Percentiles rank a stretch among this genome's conserved stretches.
Conservation (phyloP, 768 basidiomycete genomes). For the Dioszegia hungarica region DNA sequence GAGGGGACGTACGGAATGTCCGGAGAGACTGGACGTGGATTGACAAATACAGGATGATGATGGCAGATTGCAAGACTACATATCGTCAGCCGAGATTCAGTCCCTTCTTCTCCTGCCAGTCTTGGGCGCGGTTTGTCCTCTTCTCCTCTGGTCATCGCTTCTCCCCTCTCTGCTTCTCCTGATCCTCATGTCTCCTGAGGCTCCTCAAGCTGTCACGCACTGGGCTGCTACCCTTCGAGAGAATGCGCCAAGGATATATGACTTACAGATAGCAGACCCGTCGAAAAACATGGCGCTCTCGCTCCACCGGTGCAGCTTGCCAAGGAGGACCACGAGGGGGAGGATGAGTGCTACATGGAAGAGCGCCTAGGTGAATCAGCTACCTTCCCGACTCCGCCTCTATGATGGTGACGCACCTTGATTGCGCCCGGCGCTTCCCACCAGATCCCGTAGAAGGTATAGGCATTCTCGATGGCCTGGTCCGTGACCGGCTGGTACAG, state of each 20-base stretch:
- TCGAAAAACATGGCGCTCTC: conserved; percentile 95
- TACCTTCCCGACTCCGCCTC: too few species aligned
- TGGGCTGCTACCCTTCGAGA: too few species aligned
- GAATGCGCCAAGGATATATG: too few species aligned
- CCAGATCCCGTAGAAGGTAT: conserved; percentile 87
- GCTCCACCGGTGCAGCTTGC: conserved; percentile 79
- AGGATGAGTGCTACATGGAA: conserved; percentile 79
- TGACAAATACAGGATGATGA: conserved; percentile 71
- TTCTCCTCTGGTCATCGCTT: too few species aligned
- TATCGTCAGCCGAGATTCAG: neutral
- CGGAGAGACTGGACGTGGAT: conserved; percentile 74
- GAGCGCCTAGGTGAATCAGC: conserved; percentile 63
- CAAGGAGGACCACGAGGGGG: conserved; percentile 66
- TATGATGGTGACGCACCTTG: conserved; percentile 58
- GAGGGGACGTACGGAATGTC: conserved; percentile 56
- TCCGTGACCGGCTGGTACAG: conserved; percentile 66
- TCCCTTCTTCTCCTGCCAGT: too few species aligned
- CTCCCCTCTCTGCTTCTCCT: too few species aligned
- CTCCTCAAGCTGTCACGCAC: too few species aligned
- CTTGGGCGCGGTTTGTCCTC: too few species aligned
- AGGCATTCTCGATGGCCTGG: conserved; percentile 66
- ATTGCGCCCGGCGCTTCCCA: conserved; percentile 89
- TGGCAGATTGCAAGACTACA: conserved; percentile 69
- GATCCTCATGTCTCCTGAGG: too few species aligned
- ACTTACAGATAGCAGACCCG: conserved; percentile 70